Base-by-base conservation (phyloP, 768 basidiomycete species). In the Pleurotus giganteus region DNA sequence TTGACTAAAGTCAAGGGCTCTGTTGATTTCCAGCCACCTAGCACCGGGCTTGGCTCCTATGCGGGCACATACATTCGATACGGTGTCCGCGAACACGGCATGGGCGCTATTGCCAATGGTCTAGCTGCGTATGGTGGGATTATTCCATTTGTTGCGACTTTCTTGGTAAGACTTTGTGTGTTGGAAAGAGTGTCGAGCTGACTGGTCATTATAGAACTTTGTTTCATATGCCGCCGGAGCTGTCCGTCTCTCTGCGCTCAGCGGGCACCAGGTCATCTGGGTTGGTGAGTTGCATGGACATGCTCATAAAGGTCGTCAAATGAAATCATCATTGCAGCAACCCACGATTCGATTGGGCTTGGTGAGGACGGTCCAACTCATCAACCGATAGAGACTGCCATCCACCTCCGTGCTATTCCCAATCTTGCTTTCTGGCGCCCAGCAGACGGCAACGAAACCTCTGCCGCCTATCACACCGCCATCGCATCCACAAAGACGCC, bases 401-500 rank as follows among this genome's bases (percentile, higher is more conserved):
- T 83, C 41, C 89, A 88, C 70, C 77, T 97, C 69, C 90, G 95
- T 61, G 89, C 95, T 11, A 84, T 85, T 42, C 95, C 95, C 63
- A 96, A 98, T 76, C 74, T 91, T 49, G 89, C 90, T 58, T 92
- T 97, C 80, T 90, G 89, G 88, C 87, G 91, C 57, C 91, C 91
- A 4, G 92, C 94, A 24, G 94, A 97, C 68, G 94, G 95, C 29
- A 96, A 97, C 69, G 95, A 98, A 78, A 94, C 92, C n/a, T 94
- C 91, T 19, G 94, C 94, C 19, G 82, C 94, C 15, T 97, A 97
- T 78, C 69, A 83, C 57, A 83, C 87, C 55, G 89, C 94, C 43
- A 71, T 98, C 62, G 77, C 80, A 60, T 86, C 91, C 58, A 81
- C 71, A 58, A 71, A 76, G 63, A 95, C 91, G 2, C 94, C 94